Conservation (phyloP, 176 grass and related monocot genomes). For the Leersia perrieri region DNA sequence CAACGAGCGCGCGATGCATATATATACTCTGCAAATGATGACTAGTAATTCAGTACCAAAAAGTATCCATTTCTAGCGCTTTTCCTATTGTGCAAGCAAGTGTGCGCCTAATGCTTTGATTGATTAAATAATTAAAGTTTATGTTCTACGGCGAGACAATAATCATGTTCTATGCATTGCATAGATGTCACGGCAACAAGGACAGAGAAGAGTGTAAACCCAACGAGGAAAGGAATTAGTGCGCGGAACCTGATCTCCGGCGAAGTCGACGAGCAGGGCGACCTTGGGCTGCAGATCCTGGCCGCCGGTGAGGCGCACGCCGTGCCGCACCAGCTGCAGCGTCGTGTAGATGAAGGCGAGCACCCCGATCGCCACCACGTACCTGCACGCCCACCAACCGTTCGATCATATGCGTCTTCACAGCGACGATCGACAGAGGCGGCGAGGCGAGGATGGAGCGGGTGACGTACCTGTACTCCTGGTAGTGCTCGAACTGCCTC, state of each 20-base stretch:
- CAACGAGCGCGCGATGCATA: background rate
- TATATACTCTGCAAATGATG: background rate
- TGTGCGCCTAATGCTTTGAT: background rate
- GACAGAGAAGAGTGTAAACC: background rate
- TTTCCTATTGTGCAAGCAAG: constrained; percentile 26
- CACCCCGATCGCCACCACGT: constrained; percentile 62
- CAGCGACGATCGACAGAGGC: too few species aligned
- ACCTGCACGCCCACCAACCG: constrained; percentile 41
- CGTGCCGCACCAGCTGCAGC: constrained; percentile 61
- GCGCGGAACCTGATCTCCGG: constrained; percentile 90
- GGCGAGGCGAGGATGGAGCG: too few species aligned
- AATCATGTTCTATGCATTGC: background rate
- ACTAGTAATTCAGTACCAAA: background rate
- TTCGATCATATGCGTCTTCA: background rate
- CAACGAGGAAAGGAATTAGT: too few species aligned
- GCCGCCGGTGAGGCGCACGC: constrained; percentile 49
- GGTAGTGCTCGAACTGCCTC: constrained; percentile 60
- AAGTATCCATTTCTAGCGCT: background rate
- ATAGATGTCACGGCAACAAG: background rate
- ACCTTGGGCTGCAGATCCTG: constrained; percentile 50
- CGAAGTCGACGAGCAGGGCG: constrained; percentile 60
- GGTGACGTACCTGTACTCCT: constrained; percentile 69
- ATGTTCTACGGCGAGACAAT: background rate
- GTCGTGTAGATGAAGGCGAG: constrained; percentile 67
- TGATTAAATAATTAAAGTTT: background rate